Conservation (phyloP, 108 stramenopile species). For the Licmophora abbreviata region DNA sequence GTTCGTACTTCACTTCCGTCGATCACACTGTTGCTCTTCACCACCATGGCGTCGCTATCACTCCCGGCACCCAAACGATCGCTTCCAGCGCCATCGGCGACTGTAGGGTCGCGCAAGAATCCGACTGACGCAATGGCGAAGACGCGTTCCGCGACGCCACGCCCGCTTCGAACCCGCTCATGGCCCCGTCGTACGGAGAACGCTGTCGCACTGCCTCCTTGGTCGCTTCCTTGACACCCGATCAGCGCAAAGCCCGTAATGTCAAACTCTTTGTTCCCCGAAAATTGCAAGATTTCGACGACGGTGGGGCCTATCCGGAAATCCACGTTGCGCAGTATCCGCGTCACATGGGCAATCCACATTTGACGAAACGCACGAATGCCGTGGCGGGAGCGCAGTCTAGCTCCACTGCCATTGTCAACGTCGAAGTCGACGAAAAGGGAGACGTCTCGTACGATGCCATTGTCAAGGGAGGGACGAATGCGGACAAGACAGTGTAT, state of each 20-base stretch:
- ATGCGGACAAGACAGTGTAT: conserved; percentile 84
- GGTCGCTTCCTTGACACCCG: conserved; percentile 46
- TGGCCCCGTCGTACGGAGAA: conserved; percentile 66
- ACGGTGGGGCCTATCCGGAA: conserved; percentile 98
- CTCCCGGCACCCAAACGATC: neutral
- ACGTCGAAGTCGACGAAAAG: conserved; percentile 78
- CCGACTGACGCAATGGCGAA: no score
- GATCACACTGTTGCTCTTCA: no score
- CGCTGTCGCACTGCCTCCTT: conserved; percentile 63
- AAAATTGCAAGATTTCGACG: conserved; percentile 85
- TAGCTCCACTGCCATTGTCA: conserved; percentile 64
- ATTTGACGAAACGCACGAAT: conserved; percentile 24
- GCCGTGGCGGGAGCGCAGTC: conserved; percentile 1
- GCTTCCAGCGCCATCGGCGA: neutral
- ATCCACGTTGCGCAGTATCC: conserved; percentile 98
- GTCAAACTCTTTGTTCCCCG: conserved; percentile 87
- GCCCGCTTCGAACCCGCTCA: no score
- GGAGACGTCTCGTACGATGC: conserved; percentile 93
- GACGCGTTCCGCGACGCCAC: no score
- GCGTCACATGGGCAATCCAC: conserved; percentile 95
- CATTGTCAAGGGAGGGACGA: conserved; percentile 91
- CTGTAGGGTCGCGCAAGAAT: no score
- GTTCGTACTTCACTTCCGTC: no score
- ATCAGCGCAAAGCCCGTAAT: conserved; percentile 42
- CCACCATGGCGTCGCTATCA: conserved; percentile 1